phyloP scores from a whole-genome alignment of 345 rosid species.

The Syzygium grande region DNA sequence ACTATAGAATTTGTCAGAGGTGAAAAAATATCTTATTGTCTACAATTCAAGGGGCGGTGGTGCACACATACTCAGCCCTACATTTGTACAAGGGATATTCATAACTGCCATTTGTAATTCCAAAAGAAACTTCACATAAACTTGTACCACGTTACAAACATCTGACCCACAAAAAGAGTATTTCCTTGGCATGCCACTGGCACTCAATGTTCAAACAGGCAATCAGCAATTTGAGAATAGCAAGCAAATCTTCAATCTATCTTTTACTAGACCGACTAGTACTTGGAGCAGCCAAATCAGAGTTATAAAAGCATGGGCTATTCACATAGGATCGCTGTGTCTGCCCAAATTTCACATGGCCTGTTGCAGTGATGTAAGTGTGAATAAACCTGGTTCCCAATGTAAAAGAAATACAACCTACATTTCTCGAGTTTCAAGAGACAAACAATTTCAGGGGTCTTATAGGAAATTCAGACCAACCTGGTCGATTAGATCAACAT shows the following conservation, averaged over 20 bases:
- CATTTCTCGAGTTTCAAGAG: neutral
- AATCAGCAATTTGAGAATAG: neutral
- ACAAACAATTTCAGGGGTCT: neutral
- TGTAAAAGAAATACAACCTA: neutral
- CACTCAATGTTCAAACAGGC: neutral
- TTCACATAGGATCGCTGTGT: neutral
- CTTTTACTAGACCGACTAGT: neutral
- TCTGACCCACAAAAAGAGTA: neutral
- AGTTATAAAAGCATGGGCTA: neutral
- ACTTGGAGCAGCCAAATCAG: neutral
- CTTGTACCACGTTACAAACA: neutral
- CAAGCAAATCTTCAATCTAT: neutral
- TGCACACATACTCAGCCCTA: neutral
- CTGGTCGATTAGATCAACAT: slow-evolving; percentile 73
- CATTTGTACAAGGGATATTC: neutral
- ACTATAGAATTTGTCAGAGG: neutral
- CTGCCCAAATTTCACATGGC: neutral
- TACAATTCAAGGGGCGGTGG: neutral
- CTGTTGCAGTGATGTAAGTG: neutral
- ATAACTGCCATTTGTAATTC: neutral
- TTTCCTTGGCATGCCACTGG: neutral
- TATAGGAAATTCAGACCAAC: slow-evolving; percentile 10
- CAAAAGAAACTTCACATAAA: neutral
- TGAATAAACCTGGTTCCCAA: neutral
- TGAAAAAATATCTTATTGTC: neutral